Evolutionary conservation across 495 filamentous ascomycete species (phyloP).

Genomic region (Tuber umbilicatum): DNA sequence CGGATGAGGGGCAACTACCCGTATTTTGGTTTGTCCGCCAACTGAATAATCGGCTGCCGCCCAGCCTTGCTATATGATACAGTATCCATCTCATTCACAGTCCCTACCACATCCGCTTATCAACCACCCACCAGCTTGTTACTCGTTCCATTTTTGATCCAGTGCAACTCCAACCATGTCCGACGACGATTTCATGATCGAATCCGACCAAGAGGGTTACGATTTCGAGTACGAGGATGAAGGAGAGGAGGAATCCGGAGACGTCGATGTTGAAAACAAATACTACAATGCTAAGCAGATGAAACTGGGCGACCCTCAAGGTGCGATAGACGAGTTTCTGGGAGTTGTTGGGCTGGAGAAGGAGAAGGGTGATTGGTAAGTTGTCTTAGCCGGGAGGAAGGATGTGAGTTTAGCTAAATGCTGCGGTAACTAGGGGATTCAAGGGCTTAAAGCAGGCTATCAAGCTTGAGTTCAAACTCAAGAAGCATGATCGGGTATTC

Average conservation of each 20-base stretch:
- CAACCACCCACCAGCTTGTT: not conserved
- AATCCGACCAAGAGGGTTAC: constrained; percentile 91
- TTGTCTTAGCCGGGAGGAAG: not conserved
- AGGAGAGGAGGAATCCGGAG: constrained; percentile 77
- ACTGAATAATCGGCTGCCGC: not conserved
- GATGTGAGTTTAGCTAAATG: constrained; percentile 29
- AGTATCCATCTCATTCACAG: too few relatives aligned
- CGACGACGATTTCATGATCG: constrained; percentile 99
- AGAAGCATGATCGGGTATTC: constrained; percentile 71
- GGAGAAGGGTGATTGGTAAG: constrained; percentile 87
- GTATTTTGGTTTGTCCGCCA: not conserved
- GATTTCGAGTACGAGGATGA: constrained; percentile 95
- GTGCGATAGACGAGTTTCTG: constrained; percentile 85
- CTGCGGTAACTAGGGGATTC: constrained; percentile 62
- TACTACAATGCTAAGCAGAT: constrained; percentile 99
- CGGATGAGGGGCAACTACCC: not conserved
- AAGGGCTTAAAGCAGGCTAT: constrained; percentile 97
- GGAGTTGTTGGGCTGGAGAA: constrained; percentile 73
- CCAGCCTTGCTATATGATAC: not conserved
- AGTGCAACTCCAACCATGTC: constrained; percentile 57
- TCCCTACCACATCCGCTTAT: not conserved
- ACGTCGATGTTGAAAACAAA: constrained; percentile 97
- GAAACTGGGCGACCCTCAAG: constrained; percentile 77
- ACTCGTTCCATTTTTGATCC: not conserved
- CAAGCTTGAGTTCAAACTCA: constrained; percentile 88